Evolutionary conservation across 1,284 basidiomycete genomes (phyloP), one percentile per base, ranked within the genome.

Genomic region (Puccinia triticina): DNA sequence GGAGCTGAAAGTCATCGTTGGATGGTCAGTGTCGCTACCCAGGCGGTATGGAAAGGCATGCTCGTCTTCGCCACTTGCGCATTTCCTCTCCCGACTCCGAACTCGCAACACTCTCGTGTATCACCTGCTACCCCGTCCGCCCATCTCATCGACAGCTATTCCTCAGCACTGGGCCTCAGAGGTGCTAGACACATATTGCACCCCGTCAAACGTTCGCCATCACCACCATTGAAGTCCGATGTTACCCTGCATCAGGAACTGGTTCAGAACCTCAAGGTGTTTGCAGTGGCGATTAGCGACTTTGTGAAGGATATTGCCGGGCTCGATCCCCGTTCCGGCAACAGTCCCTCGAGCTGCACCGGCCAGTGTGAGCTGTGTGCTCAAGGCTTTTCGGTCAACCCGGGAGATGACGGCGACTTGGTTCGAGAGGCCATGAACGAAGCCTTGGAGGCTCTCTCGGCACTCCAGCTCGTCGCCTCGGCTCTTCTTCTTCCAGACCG

Each of bases 11-110:
- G 78, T 40, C 50, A 80, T n/a, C 50, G 55, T 53, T 80, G 78
- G 78, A 80, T 80, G 55, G 78, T 80, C 29, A 73, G 67, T 64
- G 69, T 80, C 2, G 78, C 67, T 23, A 71, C 78, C 23, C 78
- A 80, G 40, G 78, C 78, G 10, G 78, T 73, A 37, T 80, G 78
- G 78, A 80, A 80, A 64, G 78, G 29, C n/a, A 72, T 80, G 69
- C 69, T 80, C 21, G 78, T 71, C 26, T 80, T 80, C 23, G 32
- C 78, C n/a, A 59, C 66, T 21, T 59, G 67, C 14, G n/a, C 73
- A 43, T 76, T 76, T 21, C 53, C 73, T 43, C 29, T 76, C 43
- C 69, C 78, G 0, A 66, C 48, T 43, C 11, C 34, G 32, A 23
- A 1, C 14, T 55, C 72, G 10, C 72, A 74, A n/a, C 32, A 23